Base-by-base conservation (phyloP, 768 basidiomycete genomes). In the Megacollybia marginata region DNA sequence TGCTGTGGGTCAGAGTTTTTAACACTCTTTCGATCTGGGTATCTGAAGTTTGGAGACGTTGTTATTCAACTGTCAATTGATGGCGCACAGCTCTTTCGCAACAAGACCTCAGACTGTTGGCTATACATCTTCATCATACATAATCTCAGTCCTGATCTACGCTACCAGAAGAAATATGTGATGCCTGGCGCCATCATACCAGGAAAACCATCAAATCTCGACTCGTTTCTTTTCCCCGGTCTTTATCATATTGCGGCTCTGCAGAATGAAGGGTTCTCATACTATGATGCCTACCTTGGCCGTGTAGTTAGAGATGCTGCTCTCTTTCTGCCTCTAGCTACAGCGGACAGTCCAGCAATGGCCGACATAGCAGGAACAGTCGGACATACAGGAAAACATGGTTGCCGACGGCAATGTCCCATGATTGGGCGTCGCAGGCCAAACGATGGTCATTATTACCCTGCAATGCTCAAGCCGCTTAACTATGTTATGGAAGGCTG, bases 81-180 rank as follows among this genome's bases (percentile, higher is more conserved):
- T 49, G 68, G 71, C 16, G 63, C 67, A 0, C 74, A 73, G 43
- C 62, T 75, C 0, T 72, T 69, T 40, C 54, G 64, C 8, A 63
- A 67, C 53, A 73, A 74, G 55, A 55, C 58, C 34, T 74, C 70
- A 1, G 67, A 73, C 44, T 62, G 57, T 8, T 73, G 70, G 71
- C 71, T 74, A 13, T 58, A 47, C 2, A 65, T 68, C 7, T 73
- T 66, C 66, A 49, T 69, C 10, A 49, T 70, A 6, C 36, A 55
- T 1, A 59, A 72, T 44, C 62, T 55, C 23, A 12, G 50, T 19
- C 69, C 65, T 9, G 55, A 54, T 8, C 28, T 50, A 9, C 59
- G 65, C 4, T 73, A 71, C 53, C 59, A 64, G 43, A 56, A 60
- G 44, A 54, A 59, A 34, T 52, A 64, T 44, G 53, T 68, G n/a